These are phyloP conservation scores for Coelastrella sp. DNA, from an alignment of 139 green algal species.

Conservation along the genomic window DNA sequence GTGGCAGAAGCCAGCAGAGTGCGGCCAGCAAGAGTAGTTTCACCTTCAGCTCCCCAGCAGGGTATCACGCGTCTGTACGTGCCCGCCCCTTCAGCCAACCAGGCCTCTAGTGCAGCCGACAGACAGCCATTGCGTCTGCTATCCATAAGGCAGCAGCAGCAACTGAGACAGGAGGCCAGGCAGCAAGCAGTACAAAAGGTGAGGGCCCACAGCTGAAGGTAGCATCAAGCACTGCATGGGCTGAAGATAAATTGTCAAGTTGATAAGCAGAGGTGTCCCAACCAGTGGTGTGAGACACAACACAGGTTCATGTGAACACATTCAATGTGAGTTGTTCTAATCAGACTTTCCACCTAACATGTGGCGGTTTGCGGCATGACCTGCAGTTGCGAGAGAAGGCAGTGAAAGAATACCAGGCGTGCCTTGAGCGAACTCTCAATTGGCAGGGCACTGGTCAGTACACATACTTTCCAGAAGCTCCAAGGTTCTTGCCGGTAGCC, in stretches of 20 bases:
- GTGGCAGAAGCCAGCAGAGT: not conserved
- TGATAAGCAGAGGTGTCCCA: not conserved
- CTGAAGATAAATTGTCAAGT: not conserved
- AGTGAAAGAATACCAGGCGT: conserved; percentile 12
- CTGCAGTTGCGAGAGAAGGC: conserved; percentile 28
- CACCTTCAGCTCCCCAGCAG: not conserved
- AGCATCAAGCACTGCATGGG: no score
- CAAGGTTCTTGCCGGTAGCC: conserved; percentile 25
- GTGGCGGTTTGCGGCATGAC: no score
- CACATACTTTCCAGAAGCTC: conserved; percentile 7
- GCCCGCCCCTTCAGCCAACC: not conserved
- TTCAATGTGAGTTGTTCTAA: no score
- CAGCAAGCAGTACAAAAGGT: conserved; percentile 15
- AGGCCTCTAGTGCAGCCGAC: conserved; percentile 4
- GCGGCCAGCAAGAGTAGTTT: not conserved
- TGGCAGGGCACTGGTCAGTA: not conserved
- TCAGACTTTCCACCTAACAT: no score
- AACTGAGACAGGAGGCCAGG: conserved; percentile 18
- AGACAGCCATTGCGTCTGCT: conserved; percentile 37
- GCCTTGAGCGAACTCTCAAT: not conserved
- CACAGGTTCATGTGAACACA: no score
- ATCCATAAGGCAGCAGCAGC: conserved; percentile 26
- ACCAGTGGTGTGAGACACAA: no score
- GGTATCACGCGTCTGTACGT: conserved; percentile 14
- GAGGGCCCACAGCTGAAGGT: not conserved